Evolutionary conservation across 2,329 filamentous ascomycete genomes (phyloP), one percentile per base, ranked within the genome.

Genomic region (Aureobasidium lini): DNA sequence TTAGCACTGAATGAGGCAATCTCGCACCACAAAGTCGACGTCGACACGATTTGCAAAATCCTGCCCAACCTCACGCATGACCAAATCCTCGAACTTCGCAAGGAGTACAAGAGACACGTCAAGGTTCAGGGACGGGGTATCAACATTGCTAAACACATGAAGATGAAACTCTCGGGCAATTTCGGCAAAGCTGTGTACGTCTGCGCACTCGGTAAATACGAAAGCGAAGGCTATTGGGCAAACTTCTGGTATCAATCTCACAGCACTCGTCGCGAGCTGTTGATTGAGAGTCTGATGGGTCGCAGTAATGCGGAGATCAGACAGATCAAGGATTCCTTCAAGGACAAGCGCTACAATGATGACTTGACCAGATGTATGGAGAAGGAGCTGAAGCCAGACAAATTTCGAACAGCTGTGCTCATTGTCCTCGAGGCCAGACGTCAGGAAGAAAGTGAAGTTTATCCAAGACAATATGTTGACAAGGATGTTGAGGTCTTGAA

Each of bases 181-280:
- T 86, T 97, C 65, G 93, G 92, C 75, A 97, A 97, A 75, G 88
- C 89, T 6, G 91, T 88, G 68, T 96, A 97, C 72, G 85, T 92
- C 3, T 92, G 90, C 2, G 91, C 93, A 0, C 82, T 97, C 0
- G 94, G 94, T 9, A 82, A 83, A 56, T 97, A 91, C 86, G 94
- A 96, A 75, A 87, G 86, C 66, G 94, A 99, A 72, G 90, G 90
- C 0, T 96, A 96, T 79, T 99, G 94, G 92, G 91, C 93, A 61
- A 97, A 96, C 72, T 96, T 90, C 73, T 97, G 91, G 86, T 97
- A 96, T 75, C 93, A 96, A 70, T 86, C 87, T 39, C 88, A 93
- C 72, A 89, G 87, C 67, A 89, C 86, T 7, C 83, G 90, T 2
- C 84, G 92, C 6, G 93, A 97, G 73, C 80, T 99, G 37, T 82